Evolutionary conservation across 192 early-diverging fungal genomes (phyloP), one percentile per base, ranked within the genome.

Genomic region (Chytriomyces sp.): DNA sequence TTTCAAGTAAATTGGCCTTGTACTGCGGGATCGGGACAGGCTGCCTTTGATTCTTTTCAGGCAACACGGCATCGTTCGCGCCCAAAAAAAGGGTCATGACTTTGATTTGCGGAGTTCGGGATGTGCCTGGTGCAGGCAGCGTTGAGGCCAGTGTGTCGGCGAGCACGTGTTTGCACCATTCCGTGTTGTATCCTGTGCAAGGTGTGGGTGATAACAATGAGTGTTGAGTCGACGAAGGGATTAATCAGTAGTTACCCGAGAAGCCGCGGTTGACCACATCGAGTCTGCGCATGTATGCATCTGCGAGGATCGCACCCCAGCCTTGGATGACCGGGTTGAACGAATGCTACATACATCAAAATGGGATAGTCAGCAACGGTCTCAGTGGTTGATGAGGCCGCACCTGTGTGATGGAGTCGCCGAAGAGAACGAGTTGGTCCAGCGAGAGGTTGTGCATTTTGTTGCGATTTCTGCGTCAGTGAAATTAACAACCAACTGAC

Each of bases 241-340:
- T 57, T 67, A 63, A 5, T n/a, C 35, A 20, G 43, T 10, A 11
- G 4, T 11, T 8, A 80, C 91, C 94, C n/a, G 90, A 87, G 72
- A 89, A 94, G 2, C 95, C 95, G 10, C 94, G 86, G 69, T 93
- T 93, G 10, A 95, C 75, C 7, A 97, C 82, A 67, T 95, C 94
- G 46, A 93, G 72, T 67, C 86, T 89, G 23, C 92, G 90, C 68
- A 86, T 84, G 69, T 91, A 96, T 7, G 75, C 61, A 67, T 89
- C 67, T 4, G 86, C 80, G 6, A 91, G 77, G 45, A 74, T 83
- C 3, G 83, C 70, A 18, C 83, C 84, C 78, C 81, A 93, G 6
- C 92, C 91, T 20, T 76, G 43, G 0, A 57, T 8, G 2, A 20
- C 49, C 3, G 79, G 64, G 46, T 75, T 59, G 50, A 64, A 82